Evolutionary conservation across 176 grass and related monocot species (phyloP).

Genomic region (Pharus latifolius): DNA sequence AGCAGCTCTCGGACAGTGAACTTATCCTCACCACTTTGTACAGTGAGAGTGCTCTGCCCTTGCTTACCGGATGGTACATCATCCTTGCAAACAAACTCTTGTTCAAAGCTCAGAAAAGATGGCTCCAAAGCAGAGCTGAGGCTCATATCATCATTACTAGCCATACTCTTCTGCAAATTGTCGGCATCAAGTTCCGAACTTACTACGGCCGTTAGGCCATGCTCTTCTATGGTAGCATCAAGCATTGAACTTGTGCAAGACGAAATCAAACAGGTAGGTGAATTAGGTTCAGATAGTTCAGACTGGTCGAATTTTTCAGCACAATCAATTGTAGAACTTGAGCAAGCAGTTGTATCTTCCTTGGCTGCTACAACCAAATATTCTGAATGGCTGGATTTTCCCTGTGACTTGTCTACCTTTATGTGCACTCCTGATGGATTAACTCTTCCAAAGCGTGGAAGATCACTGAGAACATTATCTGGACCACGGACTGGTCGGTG

Average conservation of each 20-base stretch:
- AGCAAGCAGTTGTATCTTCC: slow-evolving; percentile 18
- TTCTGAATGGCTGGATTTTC: slow-evolving; percentile 25
- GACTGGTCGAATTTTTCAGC: slow-evolving; percentile 24
- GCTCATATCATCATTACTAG: slow-evolving; percentile 35
- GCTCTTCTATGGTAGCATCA: slow-evolving; percentile 18
- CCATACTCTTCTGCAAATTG: slow-evolving; percentile 38
- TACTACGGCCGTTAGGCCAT: slow-evolving; percentile 9
- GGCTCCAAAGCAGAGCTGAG: slow-evolving; percentile 16
- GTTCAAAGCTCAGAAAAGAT: slow-evolving; percentile 51
- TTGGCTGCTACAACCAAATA: slow-evolving; percentile 18
- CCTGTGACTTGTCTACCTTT: background rate
- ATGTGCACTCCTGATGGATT: slow-evolving; percentile 21
- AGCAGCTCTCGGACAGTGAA: slow-evolving; percentile 89
- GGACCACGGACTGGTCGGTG: slow-evolving; percentile 13
- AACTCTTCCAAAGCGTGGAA: background rate
- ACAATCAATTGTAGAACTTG: slow-evolving; percentile 22
- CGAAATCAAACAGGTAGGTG: slow-evolving; percentile 33
- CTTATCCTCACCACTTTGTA: slow-evolving; percentile 49
- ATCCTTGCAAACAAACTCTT: slow-evolving; percentile 61
- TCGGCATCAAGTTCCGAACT: slow-evolving; percentile 18
- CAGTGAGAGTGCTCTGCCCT: slow-evolving; percentile 16
- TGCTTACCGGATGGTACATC: slow-evolving; percentile 30
- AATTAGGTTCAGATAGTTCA: slow-evolving; percentile 39
- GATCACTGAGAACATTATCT: slow-evolving; percentile 3
- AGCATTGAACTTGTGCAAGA: slow-evolving; percentile 3